Base-by-base conservation (phyloP, 2,329 filamentous ascomycete genomes). In the Zarea fungicola region DNA sequence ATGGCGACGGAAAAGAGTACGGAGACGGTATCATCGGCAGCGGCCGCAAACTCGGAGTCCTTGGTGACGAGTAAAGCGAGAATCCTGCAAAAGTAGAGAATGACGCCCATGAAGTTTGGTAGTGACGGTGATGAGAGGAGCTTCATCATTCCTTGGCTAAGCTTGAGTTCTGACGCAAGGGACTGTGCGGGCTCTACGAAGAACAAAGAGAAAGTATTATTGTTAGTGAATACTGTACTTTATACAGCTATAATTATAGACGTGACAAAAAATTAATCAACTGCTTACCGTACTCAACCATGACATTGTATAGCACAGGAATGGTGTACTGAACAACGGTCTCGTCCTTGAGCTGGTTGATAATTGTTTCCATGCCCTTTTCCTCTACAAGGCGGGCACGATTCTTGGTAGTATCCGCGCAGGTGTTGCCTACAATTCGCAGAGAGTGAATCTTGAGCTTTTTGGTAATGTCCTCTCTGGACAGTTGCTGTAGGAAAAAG, bases 401-500 rank as follows among this genome's bases (percentile, higher is more conserved):
- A 56, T 84, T 85, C 52, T 78, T 74, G 58, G 85, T 80, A 54
- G 76, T 78, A 54, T 84, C 81, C 18, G 81, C 81, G 53, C 78
- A 83, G 9, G 77, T 77, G 59, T 85, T 85, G 13, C 81, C 81
- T 14, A 81, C 69, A 18, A 83, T 62, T 21, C 81, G 76, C 14
- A 84, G 65, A 7, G 73, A 64, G 48, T 84, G 80, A 7, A 78
- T 66, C 37, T 71, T 71, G n/a, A 83, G 65, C 1, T 66, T 58
- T 26, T 69, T 65, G 9, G 63, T 62, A 29, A 75, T 54, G 2
- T 60, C 64, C 4, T 69, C 62, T 1, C 61, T 58, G 5, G 64
- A 63, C 8, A 81, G 59, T 11, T 78, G 56, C 10, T 66, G 61
- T 14, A 82, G 66, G 56, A 81, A 80, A 62, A 81, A 78, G 18